phyloP scores from a whole-genome alignment of 1,139 yeast species.

The Yamadazyma triangularis region DNA sequence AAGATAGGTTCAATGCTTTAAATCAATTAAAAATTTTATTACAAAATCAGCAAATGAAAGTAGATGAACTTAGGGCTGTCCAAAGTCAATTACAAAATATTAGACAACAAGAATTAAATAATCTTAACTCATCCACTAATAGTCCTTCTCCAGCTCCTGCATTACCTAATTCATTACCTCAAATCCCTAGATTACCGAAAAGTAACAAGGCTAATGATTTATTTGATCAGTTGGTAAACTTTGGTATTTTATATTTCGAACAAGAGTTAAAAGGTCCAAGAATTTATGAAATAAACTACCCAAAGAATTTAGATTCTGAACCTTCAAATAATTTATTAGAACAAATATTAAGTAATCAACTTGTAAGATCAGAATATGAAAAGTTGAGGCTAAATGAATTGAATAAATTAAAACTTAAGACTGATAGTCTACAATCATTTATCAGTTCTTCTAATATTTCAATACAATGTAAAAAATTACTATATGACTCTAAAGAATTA shows the following conservation, averaged over 20 bases:
- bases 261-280: conserved; percentile 42
- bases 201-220: conserved; percentile 17
- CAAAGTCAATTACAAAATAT: conserved; percentile 32
- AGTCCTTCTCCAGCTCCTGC: conserved; percentile 11
- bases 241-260: conserved; percentile 37
- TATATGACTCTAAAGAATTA: conserved; percentile 63
- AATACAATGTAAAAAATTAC: conserved; percentile 23
- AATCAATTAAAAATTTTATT: conserved; percentile 39
- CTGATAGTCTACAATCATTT: conserved; percentile 30
- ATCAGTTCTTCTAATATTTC: conserved; percentile 31
- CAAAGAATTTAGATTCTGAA: conserved; percentile 16
- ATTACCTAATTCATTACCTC: conserved; percentile 9
- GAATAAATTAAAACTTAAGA: conserved; percentile 17
- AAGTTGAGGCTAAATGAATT: conserved; percentile 25
- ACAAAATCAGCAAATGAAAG: conserved; percentile 33
- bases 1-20: conserved; percentile 39
- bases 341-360: conserved; percentile 24
- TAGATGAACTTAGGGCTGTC: conserved; percentile 38
- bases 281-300: conserved; percentile 32
- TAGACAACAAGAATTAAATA: conserved; percentile 30
- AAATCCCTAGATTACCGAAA: conserved; percentile 4
- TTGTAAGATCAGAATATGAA: conserved; percentile 29
- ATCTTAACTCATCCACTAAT: conserved; percentile 3
- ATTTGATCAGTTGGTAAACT: conserved; percentile 30
- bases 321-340: conserved; percentile 26